Evolutionary conservation across 2,329 filamentous ascomycete genomes (phyloP).

Genomic region (Aspergillus sp.): DNA sequence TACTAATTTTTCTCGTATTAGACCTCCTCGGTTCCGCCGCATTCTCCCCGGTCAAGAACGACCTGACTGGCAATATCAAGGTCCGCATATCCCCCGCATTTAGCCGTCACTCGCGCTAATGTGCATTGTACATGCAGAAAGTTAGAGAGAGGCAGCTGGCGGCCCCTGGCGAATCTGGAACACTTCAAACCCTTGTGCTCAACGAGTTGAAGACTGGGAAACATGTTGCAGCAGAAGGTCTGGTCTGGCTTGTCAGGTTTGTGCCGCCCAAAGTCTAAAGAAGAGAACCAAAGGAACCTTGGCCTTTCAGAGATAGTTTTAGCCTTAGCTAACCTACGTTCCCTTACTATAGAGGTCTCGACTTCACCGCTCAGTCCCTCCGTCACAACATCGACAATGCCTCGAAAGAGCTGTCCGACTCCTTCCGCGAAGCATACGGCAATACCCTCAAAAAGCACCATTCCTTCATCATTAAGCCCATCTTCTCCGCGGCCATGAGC

Average conservation of each 20-base stretch:
- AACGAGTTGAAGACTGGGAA: slow-evolving; percentile 91
- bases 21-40: slow-evolving; percentile 67
- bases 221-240: slow-evolving; percentile 82
- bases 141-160: slow-evolving; percentile 78
- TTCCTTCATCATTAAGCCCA: slow-evolving; percentile 81
- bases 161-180: slow-evolving; percentile 75
- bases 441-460: slow-evolving; percentile 90
- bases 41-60: slow-evolving; percentile 86
- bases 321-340: neutral
- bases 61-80: slow-evolving; percentile 90
- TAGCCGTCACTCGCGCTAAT: slow-evolving; percentile 11
- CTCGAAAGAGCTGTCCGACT: slow-evolving; percentile 74
- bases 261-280: slow-evolving; percentile 21
- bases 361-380: slow-evolving; percentile 87
- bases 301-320: neutral
- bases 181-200: slow-evolving; percentile 77
- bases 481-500: slow-evolving; percentile 91
- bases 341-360: slow-evolving; percentile 66
- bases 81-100: slow-evolving; percentile 46
- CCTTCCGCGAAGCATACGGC: slow-evolving; percentile 83
- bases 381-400: slow-evolving; percentile 70
- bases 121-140: slow-evolving; percentile 61
- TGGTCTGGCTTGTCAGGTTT: slow-evolving; percentile 87
- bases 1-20: slow-evolving; percentile 27
- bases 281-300: no score